These are phyloP conservation scores for Plectosphaerella cucumerina DNA, from an alignment of 2,329 filamentous ascomycete genomes.

Conservation along the genomic window DNA sequence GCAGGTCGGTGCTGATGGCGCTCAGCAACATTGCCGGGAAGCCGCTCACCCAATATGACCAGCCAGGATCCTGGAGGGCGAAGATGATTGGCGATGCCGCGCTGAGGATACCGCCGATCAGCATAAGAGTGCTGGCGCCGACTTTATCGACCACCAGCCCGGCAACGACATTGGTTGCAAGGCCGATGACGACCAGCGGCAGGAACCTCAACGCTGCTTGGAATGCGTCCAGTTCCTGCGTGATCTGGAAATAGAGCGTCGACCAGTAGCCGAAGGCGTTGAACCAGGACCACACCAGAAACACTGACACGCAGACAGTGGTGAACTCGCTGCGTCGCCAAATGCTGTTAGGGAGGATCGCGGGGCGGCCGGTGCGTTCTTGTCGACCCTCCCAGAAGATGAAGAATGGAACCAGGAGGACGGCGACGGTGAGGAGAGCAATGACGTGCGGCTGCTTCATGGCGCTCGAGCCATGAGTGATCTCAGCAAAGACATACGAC, in stretches of 20 bases:
- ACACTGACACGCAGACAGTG: constrained; percentile 45
- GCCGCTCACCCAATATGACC: constrained; percentile 45
- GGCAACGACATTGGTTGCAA: constrained; percentile 34
- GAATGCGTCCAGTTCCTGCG: constrained; percentile 39
- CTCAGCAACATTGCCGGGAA: constrained; percentile 40
- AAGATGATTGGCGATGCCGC: constrained; percentile 47
- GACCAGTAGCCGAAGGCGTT: constrained; percentile 45
- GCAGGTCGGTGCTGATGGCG: constrained; percentile 39
- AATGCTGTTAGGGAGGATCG: constrained; percentile 56
- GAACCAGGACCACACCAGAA: constrained; percentile 40
- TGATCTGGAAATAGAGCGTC: constrained; percentile 45
- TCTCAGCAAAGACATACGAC: constrained; percentile 38
- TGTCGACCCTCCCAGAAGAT: constrained; percentile 51
- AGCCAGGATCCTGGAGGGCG: constrained; percentile 42
- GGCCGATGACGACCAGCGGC: constrained; percentile 39
- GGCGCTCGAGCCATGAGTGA: constrained; percentile 18
- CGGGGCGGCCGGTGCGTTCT: constrained; percentile 39
- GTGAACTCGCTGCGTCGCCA: constrained; percentile 55
- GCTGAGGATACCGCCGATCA: constrained; percentile 36
- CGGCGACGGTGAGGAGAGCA: constrained; percentile 35
- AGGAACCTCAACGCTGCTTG: constrained; percentile 43
- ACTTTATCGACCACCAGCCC: constrained; percentile 35
- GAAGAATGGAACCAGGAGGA: constrained; percentile 43
- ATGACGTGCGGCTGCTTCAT: constrained; percentile 34
- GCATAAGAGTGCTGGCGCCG: constrained; percentile 30